Base-by-base conservation (phyloP, 306 rosid species). In the Elaeagnus macrophylla region DNA sequence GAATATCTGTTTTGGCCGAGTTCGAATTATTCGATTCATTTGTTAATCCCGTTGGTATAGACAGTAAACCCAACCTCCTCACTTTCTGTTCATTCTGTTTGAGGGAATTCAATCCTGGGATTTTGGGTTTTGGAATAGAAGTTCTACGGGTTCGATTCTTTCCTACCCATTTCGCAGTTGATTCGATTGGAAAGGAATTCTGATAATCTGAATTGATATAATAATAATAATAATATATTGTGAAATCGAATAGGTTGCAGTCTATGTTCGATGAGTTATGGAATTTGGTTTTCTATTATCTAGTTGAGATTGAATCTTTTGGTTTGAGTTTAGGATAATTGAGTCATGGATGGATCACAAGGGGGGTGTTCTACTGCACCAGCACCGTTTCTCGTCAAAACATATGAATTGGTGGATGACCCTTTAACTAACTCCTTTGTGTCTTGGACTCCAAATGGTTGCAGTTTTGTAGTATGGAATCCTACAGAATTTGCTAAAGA, bases 381-480 rank as follows among this genome's bases (percentile, higher is more conserved):
- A 6, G 73, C 77, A 3, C 77, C 77, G 11, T 72, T 72, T 72
- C 77, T 72, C 12, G 13, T 58, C 10, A 72, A 72, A 53, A 72
- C 77, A n/a, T 72, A 72, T 15, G 77, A 72, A 32, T 48, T 72
- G 59, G 73, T 72, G 56, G 77, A 72, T 15, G 77, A 72, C 7
- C 66, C 61, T 7, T 14, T 57, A 12, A 44, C 77, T 45, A 55
- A 72, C 51, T 25, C 36, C 3, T 46, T 72, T 25, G 73, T 72
- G 38, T 72, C 77, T 5, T 72, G 77, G 77, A 67, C 53, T 57
- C 61, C 38, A 10, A 72, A 14, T 61, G 77, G 77, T 18, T 61
- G 65, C 46, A 72, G 77, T 61, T 72, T 72, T 53, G 65, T 72
- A 25, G 77, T 72, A 16, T 72, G 77, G 77, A 70, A 72, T 59